These are phyloP conservation scores for Spinellus fusiger DNA, from an alignment of 192 early-diverging fungal genomes.

Conservation along the genomic window DNA sequence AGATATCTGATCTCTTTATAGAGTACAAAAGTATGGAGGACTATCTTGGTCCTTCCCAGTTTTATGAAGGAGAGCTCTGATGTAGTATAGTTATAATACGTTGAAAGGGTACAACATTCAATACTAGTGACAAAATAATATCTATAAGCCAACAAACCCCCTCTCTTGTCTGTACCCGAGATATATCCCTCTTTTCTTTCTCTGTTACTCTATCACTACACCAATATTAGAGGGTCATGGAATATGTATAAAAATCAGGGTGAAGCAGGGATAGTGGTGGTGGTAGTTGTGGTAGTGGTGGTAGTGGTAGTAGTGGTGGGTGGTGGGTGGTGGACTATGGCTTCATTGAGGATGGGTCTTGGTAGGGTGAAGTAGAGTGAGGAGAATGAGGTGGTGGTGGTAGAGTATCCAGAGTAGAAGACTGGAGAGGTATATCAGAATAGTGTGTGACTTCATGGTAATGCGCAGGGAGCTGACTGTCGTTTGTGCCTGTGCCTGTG, in stretches of 20 bases:
- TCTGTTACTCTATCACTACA: no score
- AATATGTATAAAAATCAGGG: neutral
- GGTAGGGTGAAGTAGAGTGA: neutral
- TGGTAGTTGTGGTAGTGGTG: neutral
- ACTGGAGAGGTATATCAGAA: neutral
- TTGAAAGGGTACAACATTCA: neutral
- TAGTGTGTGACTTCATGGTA: neutral
- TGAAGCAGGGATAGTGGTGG: neutral
- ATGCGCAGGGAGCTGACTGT: neutral
- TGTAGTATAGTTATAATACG: neutral
- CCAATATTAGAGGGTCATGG: no score
- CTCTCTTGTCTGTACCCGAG: neutral
- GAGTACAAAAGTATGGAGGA: slow-evolving; percentile 19
- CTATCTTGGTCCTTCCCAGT: slow-evolving; percentile 1
- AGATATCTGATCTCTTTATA: slow-evolving; percentile 2
- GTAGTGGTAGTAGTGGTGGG: no score
- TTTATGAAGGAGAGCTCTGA: slow-evolving; percentile 4
- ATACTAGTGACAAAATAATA: neutral
- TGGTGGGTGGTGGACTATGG: no score
- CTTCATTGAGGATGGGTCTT: no score
- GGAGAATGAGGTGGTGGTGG: neutral
- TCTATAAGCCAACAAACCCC: no score
- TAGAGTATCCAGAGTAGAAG: neutral
- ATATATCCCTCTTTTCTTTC: neutral
- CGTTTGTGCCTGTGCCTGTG: neutral